Percentiles rank a stretch among this genome's conserved stretches.
Evolutionary conservation across 129 eudicot genomes (phyloP).

Genomic region (Artemisia argyi): DNA sequence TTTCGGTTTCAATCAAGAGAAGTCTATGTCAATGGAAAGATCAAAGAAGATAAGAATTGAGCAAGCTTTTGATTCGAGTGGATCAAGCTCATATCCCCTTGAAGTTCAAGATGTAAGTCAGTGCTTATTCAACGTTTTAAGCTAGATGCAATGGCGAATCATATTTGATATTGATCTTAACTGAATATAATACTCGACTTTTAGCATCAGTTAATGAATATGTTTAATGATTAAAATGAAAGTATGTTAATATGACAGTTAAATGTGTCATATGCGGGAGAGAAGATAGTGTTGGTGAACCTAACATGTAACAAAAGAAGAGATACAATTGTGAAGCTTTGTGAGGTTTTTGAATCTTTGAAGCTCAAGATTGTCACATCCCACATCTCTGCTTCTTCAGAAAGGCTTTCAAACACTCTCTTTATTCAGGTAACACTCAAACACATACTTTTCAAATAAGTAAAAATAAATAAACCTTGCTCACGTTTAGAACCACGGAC

Average conservation of each 20-base stretch:
- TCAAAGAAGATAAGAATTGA: constrained; percentile 45
- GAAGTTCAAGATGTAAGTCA: constrained; percentile 60
- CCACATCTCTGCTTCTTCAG: constrained; percentile 54
- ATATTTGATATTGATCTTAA: not conserved
- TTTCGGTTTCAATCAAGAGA: constrained; percentile 32
- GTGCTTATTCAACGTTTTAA: not conserved
- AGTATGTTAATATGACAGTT: constrained; percentile 39
- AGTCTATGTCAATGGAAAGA: constrained; percentile 20
- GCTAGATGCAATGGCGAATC: not conserved
- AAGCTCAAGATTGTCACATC: constrained; percentile 67
- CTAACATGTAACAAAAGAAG: constrained; percentile 56
- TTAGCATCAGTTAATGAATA: not conserved
- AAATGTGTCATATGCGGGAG: constrained; percentile 53
- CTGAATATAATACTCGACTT: too few relatives aligned
- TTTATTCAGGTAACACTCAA: constrained; percentile 51
- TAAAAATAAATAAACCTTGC: too few relatives aligned
- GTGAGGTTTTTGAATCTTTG: constrained; percentile 73
- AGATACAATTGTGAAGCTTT: constrained; percentile 71
- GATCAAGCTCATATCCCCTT: constrained; percentile 47
- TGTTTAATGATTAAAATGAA: not conserved
- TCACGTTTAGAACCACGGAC: too few relatives aligned
- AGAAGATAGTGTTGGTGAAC: constrained; percentile 62
- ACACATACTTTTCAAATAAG: too few relatives aligned
- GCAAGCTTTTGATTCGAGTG: constrained; percentile 27
- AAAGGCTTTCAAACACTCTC: constrained; percentile 61